Evolutionary conservation across 2,329 filamentous ascomycete genomes (phyloP), one percentile per base, ranked within the genome.

Genomic region (Colletotrichum sp.): DNA sequence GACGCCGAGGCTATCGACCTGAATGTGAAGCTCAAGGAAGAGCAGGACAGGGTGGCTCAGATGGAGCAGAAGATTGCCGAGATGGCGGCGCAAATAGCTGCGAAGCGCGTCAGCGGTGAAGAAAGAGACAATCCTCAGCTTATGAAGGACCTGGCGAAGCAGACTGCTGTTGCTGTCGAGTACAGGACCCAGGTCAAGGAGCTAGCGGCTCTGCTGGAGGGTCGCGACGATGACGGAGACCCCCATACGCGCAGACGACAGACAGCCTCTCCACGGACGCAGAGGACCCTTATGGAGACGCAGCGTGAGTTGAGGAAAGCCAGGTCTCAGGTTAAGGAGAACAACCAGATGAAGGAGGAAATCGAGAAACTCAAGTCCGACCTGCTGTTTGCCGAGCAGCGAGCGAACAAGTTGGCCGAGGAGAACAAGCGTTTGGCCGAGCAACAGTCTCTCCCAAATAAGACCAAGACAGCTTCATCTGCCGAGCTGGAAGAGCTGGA

Each of bases 1-100:
- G 94, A 96, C 80, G 87, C 88, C 21, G 93, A 96, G 82, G 93
- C 93, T 26, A 89, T 91, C 30, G 89, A 94, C 72, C 85, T 96
- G 66, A 88, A 90, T 26, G 90, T 92, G 75, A 91, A 92, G 79
- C 88, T 96, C 43, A 90, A 90, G 75, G 91, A 94, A 75, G 94
- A 95, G 81, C 92, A 93, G 78, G 88, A 90, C 77, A 93, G 90
- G 80, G 91, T 93, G 30, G 85, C 88, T 34, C 84, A 88, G 70
- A 92, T 95, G 86, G 94, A 96, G 81, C 87, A 88, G 75, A 89
- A 88, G 79, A 88, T 93, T 68, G 87, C 89, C 3, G 89, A 93
- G 71, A 86, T 94, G 75, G 90, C 92, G 69, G 87, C 88, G 8
- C 89, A 92, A 75, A 89, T 93, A 73, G 81, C 86, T 0, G 81